Evolutionary conservation across 176 grass and related monocot species (phyloP), one percentile per base, ranked within the genome.

Genomic region (Bromus sterilis): DNA sequence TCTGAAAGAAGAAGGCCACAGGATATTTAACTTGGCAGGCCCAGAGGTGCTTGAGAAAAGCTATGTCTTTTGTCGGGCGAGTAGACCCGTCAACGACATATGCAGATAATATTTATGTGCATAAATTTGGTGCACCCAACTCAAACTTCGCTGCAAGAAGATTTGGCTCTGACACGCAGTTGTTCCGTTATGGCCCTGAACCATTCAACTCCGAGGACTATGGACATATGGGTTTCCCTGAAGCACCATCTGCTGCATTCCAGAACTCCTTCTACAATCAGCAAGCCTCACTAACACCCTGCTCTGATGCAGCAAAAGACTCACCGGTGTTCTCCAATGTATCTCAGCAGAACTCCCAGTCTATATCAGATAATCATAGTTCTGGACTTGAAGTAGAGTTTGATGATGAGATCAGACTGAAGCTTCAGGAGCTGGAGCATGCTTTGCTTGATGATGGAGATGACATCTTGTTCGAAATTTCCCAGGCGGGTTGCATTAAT

Each of bases 351-450:
- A 93, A 86, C 66, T 87, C 92, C 2, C 86, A 89, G 28, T 91
- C 92, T 56, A 53, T 89, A 76, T 97, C 89, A 81, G 92, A 93
- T 71, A 88, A 87, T 82, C 78, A 75, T 18, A 89, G 85, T 86
- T 87, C 87, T 46, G 95, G 91, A 74, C 66, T 86, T 33, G 86
- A 93, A 77, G 89, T 89, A 63, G 91, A 95, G 20, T 91, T 91
- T 55, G 87, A 84, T 77, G 93, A 95, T 20, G 96, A 95, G 25
- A 83, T 99, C 61, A 89, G 89, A 56, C 20, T 99, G 43, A 99
- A 99, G 72, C 82, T 99, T 84, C 93, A 90, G 71, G 96, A 95
- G 75, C 87, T 99, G 48, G 91, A 99, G 58, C 91, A 91, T 83
- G 96, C 91, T 67, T 91, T 99, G 66, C 62, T 93, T 68, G 86